Evolutionary conservation across 306 rosid species (phyloP), one percentile per base, ranked within the genome.

Genomic region (Quercus glauca): DNA sequence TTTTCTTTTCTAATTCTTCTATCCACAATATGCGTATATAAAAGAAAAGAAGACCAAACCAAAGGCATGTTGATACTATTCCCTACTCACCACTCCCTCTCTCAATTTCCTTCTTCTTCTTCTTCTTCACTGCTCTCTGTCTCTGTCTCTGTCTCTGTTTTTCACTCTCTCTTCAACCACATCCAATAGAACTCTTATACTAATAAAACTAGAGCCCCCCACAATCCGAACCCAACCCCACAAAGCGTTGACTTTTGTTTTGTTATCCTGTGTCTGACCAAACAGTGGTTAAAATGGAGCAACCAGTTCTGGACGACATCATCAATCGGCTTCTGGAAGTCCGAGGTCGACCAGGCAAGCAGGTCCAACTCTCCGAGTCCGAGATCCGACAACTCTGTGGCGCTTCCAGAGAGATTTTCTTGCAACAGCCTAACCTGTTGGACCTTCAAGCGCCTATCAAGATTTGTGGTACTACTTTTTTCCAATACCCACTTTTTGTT

Each of bases 311-410:
- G 3, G 97, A 94, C 70, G 97, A 91, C 92, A 92, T 94, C 79
- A 92, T 94, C 88, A 85, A 78, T 51, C 94, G 97, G 2, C 92
- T 94, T 37, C 89, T 94, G 1, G 94, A 89, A 86, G 97, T 92
- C 73, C 91, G 97, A 25, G 88, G 85, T 28, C 94, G 94, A 6
- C 96, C 91, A 2, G 98, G 97, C 37, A 94, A 90, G 90, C 98
- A 91, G 90, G 97, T 94, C 6, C 98, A 94, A 84, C 83, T 94
- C 20, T 91, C 93, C 20, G 98, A 94, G 83, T 76, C 97, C 15
- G 98, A 92, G 97, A 94, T 94, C 97, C 94, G 92, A 3, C 97
- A 91, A 25, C 97, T 94, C 43, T 94, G 98, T 76, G 71, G 78
- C 0, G 80, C 41, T 75, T 92, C 98, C 21, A 87, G 84, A 76